Evolutionary conservation across 129 eudicot species (phyloP).

Genomic region (Sambucus nigra): DNA sequence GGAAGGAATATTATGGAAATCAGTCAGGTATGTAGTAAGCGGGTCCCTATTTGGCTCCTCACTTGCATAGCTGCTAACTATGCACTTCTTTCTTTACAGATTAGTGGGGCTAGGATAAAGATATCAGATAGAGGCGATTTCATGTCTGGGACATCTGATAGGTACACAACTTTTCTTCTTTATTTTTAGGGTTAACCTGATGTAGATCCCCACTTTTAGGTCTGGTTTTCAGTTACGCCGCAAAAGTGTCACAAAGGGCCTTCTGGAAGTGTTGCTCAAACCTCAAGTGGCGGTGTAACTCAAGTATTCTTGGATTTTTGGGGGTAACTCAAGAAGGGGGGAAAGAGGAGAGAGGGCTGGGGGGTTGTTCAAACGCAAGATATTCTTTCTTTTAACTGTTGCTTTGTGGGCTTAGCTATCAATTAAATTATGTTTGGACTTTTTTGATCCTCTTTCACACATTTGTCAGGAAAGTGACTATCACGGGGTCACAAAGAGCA

Average conservation of each 20-base stretch:
- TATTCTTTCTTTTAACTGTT: background rate
- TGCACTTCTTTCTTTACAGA: slow-evolving; percentile 31
- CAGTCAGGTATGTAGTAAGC: slow-evolving; percentile 52
- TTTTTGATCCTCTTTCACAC: background rate
- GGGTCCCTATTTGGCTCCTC: slow-evolving; percentile 5
- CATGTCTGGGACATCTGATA: slow-evolving; percentile 78
- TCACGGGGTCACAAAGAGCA: slow-evolving; percentile 75
- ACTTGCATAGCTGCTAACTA: background rate
- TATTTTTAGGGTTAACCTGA: too few species aligned
- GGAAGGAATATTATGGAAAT: slow-evolving; percentile 77
- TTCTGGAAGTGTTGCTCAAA: too few species aligned
- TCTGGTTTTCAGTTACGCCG: too few species aligned
- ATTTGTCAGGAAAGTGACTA: slow-evolving; percentile 73
- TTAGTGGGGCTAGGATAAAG: slow-evolving; percentile 87
- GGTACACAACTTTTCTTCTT: slow-evolving; percentile 32
- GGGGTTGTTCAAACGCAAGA: too few species aligned
- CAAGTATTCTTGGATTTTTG: too few species aligned
- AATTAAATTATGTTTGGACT: background rate
- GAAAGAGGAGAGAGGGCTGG: too few species aligned
- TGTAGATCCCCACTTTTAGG: too few species aligned
- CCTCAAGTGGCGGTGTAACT: too few species aligned
- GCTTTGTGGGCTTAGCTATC: background rate
- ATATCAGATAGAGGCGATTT: slow-evolving; percentile 94
- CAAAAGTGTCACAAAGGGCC: too few species aligned
- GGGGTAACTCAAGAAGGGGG: too few species aligned